These are phyloP conservation scores for Volutella citrinella DNA, from an alignment of 2,329 filamentous ascomycete species.

Conservation along the genomic window DNA sequence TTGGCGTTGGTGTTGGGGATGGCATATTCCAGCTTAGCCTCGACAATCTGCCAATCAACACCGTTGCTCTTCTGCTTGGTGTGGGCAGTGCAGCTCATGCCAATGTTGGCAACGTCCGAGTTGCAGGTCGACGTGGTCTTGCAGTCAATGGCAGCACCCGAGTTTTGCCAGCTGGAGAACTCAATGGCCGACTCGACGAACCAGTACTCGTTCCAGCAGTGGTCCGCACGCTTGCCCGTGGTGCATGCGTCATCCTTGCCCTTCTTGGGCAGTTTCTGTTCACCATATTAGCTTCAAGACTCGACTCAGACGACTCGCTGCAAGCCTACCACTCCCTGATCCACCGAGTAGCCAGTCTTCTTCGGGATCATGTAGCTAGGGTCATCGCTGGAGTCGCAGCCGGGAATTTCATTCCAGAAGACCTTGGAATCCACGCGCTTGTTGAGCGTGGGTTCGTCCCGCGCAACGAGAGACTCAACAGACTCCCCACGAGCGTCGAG, in stretches of 20 bases:
- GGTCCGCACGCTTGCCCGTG: constrained; percentile 3
- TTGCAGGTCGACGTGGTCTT: constrained; percentile 5
- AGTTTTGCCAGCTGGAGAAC: constrained; percentile 9
- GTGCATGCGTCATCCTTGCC: constrained; percentile 10
- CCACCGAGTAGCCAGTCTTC: constrained; percentile 6
- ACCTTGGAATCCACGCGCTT: constrained; percentile 7
- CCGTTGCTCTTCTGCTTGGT: constrained; percentile 4
- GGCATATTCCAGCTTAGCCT: constrained; percentile 2
- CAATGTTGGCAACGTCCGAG: constrained; percentile 1
- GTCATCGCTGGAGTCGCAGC: constrained; percentile 2
- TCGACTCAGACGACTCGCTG: too few species aligned
- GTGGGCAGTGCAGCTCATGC: constrained; percentile 5
- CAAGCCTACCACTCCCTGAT: constrained; percentile 10
- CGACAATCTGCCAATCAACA: constrained; percentile 5
- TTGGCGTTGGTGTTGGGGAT: constrained; percentile 1
- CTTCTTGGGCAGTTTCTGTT: constrained; percentile 8
- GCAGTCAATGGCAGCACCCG: constrained; percentile 9
- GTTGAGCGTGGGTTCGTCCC: too few species aligned
- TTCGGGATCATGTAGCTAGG: constrained; percentile 12
- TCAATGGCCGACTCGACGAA: constrained; percentile 9
- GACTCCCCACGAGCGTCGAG: constrained; percentile 2
- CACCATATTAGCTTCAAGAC: too few species aligned
- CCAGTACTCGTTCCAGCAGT: constrained; percentile 12
- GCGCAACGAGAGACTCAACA: constrained; percentile 5
- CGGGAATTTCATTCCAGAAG: constrained; percentile 6